phyloP scores from a whole-genome alignment of 768 basidiomycete genomes.

The Auriscalpium vulgare region DNA sequence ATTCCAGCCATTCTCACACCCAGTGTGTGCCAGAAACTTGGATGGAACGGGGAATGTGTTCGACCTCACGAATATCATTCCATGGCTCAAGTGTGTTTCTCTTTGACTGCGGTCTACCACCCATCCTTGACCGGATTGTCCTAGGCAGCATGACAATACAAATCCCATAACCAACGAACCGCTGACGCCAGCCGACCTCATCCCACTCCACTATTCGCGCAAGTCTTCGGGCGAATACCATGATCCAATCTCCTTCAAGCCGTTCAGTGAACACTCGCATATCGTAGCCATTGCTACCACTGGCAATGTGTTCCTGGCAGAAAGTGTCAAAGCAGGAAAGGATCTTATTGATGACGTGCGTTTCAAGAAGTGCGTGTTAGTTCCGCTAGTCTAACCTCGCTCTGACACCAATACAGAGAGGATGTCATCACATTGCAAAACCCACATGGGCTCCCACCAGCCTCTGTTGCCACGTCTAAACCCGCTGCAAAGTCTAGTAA shows the following conservation, averaged over 20 bases:
- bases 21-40: conserved; percentile 77
- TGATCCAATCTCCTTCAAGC: conserved; percentile 97
- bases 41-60: conserved; percentile 81
- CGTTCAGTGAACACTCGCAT: conserved; percentile 93
- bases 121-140: not conserved
- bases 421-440: conserved; percentile 95
- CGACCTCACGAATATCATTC: conserved; percentile 87
- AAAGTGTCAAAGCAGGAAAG: conserved; percentile 77
- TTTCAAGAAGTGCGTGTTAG: conserved; percentile 63
- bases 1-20: conserved; percentile 82
- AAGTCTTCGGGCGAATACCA: conserved; percentile 84
- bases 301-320: conserved; percentile 89
- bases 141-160: conserved; percentile 73
- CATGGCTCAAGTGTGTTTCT: conserved; percentile 77
- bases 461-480: conserved; percentile 33
- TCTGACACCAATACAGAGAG: conserved; percentile 35
- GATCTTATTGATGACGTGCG: conserved; percentile 83
- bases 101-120: no score
- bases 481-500: conserved; percentile 20
- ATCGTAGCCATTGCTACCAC: conserved; percentile 86
- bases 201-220: conserved; percentile 73
- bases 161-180: conserved; percentile 72
- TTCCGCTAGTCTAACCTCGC: conserved; percentile 3
- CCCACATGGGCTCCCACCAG: conserved; percentile 66
- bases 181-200: conserved; percentile 63